Evolutionary conservation across 257 asterid species (phyloP), one percentile per base, ranked within the genome.

Genomic region (Scutellaria minor): DNA sequence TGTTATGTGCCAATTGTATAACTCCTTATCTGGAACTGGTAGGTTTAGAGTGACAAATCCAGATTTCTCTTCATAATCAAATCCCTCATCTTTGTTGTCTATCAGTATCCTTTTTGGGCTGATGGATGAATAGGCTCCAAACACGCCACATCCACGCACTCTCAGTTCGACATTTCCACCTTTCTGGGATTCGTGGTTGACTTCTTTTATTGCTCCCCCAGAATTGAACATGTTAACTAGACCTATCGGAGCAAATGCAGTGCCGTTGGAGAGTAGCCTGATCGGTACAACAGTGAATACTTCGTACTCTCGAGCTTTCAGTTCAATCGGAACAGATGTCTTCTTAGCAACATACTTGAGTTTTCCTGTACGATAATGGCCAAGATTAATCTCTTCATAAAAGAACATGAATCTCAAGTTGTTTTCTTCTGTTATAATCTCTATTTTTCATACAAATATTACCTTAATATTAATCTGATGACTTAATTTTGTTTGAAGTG

Each of bases 171-270:
- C 71, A 9, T 7, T 57, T 73, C 87, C 91, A 9, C 73, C 55
- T 60, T 80, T 65, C 13, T 66, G 68, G 31, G 71, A 42, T 64
- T 86, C 92, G 60, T 85, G 86, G 18, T 77, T 68, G 12, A 89
- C 71, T 18, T 66, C 86, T 79, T 84, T 84, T 54, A 92, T 79
- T 5, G 96, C 97, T 70, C 96, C 96, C 7, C 97, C 96, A 2
- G 96, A 89, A 48, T 92, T 89, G 85, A 83, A 92, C 97, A 92
- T 92, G 64, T 82, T 83, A 68, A 86, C 66, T 5, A 91, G 96
- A 51, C 97, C 97, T 70, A 91, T 68, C 0, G 97, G 88, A 35
- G 95, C 96, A 59, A 91, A 91, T 65, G 75, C 79, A 13, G 84
- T 77, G 27, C 88, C 90, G 8, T 76, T 81, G 3, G 86, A 77